Evolutionary conservation across 2,329 filamentous ascomycete genomes (phyloP).

Genomic region (Aspergillus neoniger): DNA sequence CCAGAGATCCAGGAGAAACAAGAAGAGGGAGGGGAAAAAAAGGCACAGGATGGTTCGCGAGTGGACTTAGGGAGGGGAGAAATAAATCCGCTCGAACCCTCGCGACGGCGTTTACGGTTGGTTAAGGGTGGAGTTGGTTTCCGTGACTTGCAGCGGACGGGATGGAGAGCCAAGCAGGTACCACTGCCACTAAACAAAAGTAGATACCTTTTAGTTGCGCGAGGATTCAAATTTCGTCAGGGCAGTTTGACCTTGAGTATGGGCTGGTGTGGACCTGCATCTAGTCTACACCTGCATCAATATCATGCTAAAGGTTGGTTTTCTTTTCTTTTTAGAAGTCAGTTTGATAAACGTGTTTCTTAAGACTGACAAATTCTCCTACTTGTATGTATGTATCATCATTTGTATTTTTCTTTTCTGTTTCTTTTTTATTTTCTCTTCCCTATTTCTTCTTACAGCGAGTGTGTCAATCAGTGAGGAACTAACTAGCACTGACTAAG

Average conservation of each 20-base stretch:
- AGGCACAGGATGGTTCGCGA: slow-evolving; percentile 7
- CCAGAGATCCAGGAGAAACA: not conserved
- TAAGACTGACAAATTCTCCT: not conserved
- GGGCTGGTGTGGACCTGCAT: not conserved
- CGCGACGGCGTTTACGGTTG: too few species aligned
- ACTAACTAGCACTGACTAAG: not conserved
- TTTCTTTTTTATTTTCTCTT: not conserved
- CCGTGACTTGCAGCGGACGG: slow-evolving; percentile 17
- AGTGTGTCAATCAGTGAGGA: not conserved
- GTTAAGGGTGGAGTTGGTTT: slow-evolving; percentile 18
- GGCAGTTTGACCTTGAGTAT: not conserved
- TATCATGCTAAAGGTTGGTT: not conserved
- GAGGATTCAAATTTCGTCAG: not conserved
- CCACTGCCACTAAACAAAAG: not conserved
- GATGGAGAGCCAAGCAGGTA: slow-evolving; percentile 9
- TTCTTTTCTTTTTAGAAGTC: not conserved
- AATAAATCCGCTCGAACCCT: not conserved
- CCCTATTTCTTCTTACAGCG: not conserved
- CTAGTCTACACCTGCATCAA: not conserved
- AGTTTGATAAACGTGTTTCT: not conserved
- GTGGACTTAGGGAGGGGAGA: slow-evolving; percentile 14
- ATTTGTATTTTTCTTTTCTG: not conserved
- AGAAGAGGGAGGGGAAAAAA: slow-evolving; percentile 6
- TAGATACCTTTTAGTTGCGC: not conserved
- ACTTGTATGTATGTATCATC: not conserved